Percentiles rank a stretch among this genome's conserved stretches.
Evolutionary conservation across 768 basidiomycete species (phyloP).

Genomic region (Lactifluus subvellereus): DNA sequence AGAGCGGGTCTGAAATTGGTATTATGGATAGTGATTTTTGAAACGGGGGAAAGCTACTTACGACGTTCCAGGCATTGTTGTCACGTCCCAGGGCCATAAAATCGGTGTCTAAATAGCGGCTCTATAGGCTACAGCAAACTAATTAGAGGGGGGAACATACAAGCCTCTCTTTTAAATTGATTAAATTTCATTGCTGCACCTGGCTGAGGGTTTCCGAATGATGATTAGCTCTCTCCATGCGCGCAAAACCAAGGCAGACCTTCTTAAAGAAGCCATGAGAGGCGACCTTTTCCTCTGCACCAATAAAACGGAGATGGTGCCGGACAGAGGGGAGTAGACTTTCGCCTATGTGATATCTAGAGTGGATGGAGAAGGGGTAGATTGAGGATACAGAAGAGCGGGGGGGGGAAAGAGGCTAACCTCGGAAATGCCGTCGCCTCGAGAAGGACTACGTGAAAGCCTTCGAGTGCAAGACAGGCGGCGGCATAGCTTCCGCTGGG

Average conservation of each 20-base stretch:
- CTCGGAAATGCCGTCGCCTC: conserved; percentile 54
- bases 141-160: conserved; percentile 33
- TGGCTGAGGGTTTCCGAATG: conserved; percentile 35
- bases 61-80: conserved; percentile 59
- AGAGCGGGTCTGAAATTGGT: conserved; percentile 41
- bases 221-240: not conserved
- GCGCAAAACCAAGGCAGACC: conserved; percentile 30
- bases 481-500: conserved; percentile 56
- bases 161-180: conserved; percentile 49
- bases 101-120: conserved; percentile 43
- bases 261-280: conserved; percentile 43
- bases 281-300: conserved; percentile 40
- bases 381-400: not conserved
- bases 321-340: conserved; percentile 47
- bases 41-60: conserved; percentile 29
- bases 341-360: conserved; percentile 45
- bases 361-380: not conserved
- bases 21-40: not conserved
- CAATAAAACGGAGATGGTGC: conserved; percentile 49
- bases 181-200: conserved; percentile 58
- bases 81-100: conserved; percentile 46
- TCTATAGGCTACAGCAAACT: not conserved
- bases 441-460: conserved; percentile 49
- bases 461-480: conserved; percentile 49
- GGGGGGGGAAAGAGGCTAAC: conserved; percentile 28